Evolutionary conservation across 106 monocot genomes (phyloP).

Genomic region (Amphibolis antarctica): DNA sequence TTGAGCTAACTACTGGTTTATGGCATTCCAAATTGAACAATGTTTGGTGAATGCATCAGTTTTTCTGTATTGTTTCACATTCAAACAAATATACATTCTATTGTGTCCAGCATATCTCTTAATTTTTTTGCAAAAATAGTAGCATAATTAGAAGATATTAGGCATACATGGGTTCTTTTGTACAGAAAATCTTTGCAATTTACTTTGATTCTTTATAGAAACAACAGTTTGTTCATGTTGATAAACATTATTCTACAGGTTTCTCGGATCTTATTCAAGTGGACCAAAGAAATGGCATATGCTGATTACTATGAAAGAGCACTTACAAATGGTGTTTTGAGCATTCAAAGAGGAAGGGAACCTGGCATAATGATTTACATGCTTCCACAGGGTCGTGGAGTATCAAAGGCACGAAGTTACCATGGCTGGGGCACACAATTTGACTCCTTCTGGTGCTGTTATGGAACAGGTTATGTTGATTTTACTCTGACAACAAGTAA

Average conservation of each 20-base stretch:
- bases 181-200: too few relatives aligned
- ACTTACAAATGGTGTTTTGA: slow-evolving; percentile 79
- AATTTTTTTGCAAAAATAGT: too few relatives aligned
- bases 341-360: slow-evolving; percentile 87
- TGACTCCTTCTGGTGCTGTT: slow-evolving; percentile 94
- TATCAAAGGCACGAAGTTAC: slow-evolving; percentile 61
- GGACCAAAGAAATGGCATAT: slow-evolving; percentile 81
- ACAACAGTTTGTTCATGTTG: not conserved
- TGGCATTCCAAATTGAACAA: too few relatives aligned
- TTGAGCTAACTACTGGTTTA: too few relatives aligned
- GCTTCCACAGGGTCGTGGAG: slow-evolving; percentile 76
- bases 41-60: too few relatives aligned
- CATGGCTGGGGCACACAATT: slow-evolving; percentile 88
- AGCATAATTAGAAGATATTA: too few relatives aligned
- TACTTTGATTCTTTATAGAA: not conserved
- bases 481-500: too few relatives aligned
- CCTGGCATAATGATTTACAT: slow-evolving; percentile 98
- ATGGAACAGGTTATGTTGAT: slow-evolving; percentile 69
- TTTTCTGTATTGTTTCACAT: too few relatives aligned
- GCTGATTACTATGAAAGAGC: slow-evolving; percentile 96
- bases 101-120: too few relatives aligned
- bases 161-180: too few relatives aligned
- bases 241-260: slow-evolving; percentile 32
- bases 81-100: too few relatives aligned
- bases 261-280: slow-evolving; percentile 83